phyloP scores from a whole-genome alignment of 805 yeast genomes.

The Citeromyces matritensis region DNA sequence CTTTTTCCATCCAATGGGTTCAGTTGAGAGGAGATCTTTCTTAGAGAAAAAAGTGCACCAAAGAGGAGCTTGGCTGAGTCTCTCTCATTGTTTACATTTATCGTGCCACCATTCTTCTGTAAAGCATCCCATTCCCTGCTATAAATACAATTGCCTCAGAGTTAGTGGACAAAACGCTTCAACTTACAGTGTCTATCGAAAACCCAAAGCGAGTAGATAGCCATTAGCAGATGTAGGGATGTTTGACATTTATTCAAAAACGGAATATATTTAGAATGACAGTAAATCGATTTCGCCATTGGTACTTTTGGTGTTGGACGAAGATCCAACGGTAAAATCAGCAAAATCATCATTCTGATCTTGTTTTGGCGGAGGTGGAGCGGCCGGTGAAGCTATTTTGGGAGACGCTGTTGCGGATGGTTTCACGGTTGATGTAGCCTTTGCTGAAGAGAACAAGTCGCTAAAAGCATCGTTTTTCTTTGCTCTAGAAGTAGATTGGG shows the following conservation, averaged over 20 bases:
- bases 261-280: conserved; percentile 21
- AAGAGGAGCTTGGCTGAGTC: conserved; percentile 71
- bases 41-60: conserved; percentile 70
- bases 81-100: conserved; percentile 41
- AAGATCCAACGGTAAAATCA: conserved; percentile 11
- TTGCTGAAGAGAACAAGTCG: conserved; percentile 52
- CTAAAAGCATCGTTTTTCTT: conserved; percentile 56
- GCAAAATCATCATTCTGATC: conserved; percentile 18
- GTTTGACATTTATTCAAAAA: not conserved
- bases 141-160: conserved; percentile 56
- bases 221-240: too few species aligned
- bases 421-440: conserved; percentile 17
- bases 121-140: conserved; percentile 48
- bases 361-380: too few species aligned
- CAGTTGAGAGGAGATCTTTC: conserved; percentile 53
- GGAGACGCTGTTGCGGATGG: conserved; percentile 2
- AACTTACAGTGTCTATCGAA: conserved; percentile 76
- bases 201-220: conserved; percentile 76
- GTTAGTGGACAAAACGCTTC: not conserved
- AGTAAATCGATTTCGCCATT: conserved; percentile 32
- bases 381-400: conserved; percentile 3
- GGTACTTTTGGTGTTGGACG: conserved; percentile 4
- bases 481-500: conserved; percentile 16
- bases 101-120: conserved; percentile 3
- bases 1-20: conserved; percentile 12